These are phyloP conservation scores for Mycena kentingensis DNA, from an alignment of 768 basidiomycete genomes.

Conservation along the genomic window DNA sequence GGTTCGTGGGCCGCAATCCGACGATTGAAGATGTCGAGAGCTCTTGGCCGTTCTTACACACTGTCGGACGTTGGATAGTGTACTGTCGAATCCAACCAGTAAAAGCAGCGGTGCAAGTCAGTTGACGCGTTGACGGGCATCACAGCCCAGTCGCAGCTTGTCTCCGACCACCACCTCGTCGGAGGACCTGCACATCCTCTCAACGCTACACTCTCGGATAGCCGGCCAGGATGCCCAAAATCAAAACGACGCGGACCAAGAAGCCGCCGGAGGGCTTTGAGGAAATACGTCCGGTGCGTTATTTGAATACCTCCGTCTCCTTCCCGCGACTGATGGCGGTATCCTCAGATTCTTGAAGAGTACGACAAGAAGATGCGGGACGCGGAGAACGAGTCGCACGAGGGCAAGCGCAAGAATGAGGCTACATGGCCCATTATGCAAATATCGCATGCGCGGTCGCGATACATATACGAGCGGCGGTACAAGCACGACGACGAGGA, in stretches of 20 bases:
- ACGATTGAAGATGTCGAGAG: no score
- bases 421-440: conserved; percentile 98
- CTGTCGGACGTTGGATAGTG: no score
- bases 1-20: no score
- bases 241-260: conserved; percentile 90
- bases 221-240: conserved; percentile 87
- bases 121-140: no score
- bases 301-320: conserved; percentile 4
- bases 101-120: no score
- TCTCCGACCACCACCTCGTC: background rate
- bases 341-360: conserved; percentile 85
- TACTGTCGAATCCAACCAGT: no score
- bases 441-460: conserved; percentile 92
- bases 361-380: conserved; percentile 99
- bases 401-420: conserved; percentile 94
- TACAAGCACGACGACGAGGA: conserved; percentile 99
- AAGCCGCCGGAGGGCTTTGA: conserved; percentile 94
- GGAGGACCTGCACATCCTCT: no score
- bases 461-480: conserved; percentile 97
- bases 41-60: no score
- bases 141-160: background rate
- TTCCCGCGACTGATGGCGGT: conserved; percentile 6
- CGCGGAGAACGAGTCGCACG: conserved; percentile 97
- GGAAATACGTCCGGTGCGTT: conserved; percentile 78
- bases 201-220: no score